Conservation (phyloP, 305 asterid species). For the Solanum aculeatissimum region DNA sequence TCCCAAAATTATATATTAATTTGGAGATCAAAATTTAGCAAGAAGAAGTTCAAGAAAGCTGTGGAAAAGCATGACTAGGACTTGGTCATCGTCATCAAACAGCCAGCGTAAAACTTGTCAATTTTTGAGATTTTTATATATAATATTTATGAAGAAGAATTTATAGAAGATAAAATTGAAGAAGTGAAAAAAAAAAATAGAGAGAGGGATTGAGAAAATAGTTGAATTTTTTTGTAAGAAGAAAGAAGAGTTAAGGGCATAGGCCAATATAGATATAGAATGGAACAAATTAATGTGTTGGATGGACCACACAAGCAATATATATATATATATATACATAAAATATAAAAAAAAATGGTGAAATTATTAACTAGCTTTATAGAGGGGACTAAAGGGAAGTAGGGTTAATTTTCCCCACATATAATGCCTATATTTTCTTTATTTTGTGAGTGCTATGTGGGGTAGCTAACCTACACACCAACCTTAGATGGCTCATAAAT, state of each 20-base stretch:
- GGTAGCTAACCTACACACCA: slow-evolving; percentile 9
- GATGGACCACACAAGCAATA: slow-evolving; percentile 43
- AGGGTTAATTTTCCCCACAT: slow-evolving; percentile 52
- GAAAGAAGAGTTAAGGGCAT: neutral
- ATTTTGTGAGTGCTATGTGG: slow-evolving; percentile 36
- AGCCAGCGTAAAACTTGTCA: neutral
- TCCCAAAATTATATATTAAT: neutral
- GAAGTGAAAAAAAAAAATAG: neutral
- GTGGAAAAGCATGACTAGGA: slow-evolving; percentile 85
- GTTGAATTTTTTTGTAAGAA: neutral
- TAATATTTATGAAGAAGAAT: too few species aligned
- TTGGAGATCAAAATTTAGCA: neutral
- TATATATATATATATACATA: slow-evolving; percentile 2
- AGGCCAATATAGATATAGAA: slow-evolving; percentile 18
- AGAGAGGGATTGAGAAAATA: neutral
- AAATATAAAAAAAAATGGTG: too few species aligned
- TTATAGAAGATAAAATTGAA: neutral
- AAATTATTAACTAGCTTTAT: slow-evolving; percentile 17
- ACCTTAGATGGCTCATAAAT: neutral
- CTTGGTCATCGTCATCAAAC: neutral
- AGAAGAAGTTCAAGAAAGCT: slow-evolving; percentile 96
- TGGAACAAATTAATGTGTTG: neutral
- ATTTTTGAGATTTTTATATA: neutral
- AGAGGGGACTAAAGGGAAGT: slow-evolving; percentile 18
- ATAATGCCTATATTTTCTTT: slow-evolving; percentile 30